Evolutionary conservation across 768 basidiomycete species (phyloP).

Genomic region (Pisolithus marmoratus): DNA sequence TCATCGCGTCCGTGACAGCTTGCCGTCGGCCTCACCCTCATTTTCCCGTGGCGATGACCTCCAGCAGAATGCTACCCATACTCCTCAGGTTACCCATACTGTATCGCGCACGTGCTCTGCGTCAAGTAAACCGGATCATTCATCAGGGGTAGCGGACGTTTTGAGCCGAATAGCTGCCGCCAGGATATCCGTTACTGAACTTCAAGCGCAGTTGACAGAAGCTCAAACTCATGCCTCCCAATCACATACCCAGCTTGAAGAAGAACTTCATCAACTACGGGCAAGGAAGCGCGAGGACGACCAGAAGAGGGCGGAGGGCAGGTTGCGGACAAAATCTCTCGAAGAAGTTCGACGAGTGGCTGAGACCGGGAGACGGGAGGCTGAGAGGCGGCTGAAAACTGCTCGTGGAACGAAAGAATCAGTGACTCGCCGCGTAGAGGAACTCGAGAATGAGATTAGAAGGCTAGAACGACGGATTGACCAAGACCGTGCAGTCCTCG

Average conservation of each 20-base stretch:
- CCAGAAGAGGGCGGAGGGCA: conserved; percentile 66
- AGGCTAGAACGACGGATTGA: conserved; percentile 47
- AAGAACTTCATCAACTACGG: conserved; percentile 68
- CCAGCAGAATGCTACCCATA: conserved; percentile 21
- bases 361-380: conserved; percentile 75
- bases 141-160: conserved; percentile 68
- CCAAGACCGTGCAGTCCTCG: conserved; percentile 50
- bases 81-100: conserved; percentile 19
- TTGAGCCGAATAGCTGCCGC: conserved; percentile 64
- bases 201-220: conserved; percentile 65
- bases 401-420: conserved; percentile 60
- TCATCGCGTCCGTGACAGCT: conserved; percentile 26
- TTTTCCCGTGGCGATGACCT: conserved; percentile 18
- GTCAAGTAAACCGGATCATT: conserved; percentile 45
- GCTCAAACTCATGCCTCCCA: conserved; percentile 50
- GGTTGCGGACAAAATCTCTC: conserved; percentile 73
- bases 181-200: conserved; percentile 57
- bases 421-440: conserved; percentile 50
- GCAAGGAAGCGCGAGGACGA: conserved; percentile 82
- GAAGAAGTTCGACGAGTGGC: conserved; percentile 85
- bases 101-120: conserved; percentile 20
- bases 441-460: conserved; percentile 57
- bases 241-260: conserved; percentile 60
- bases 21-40: conserved; percentile 20
- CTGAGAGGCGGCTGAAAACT: conserved; percentile 81